These are phyloP conservation scores for Adenanthera pavonina DNA, from an alignment of 306 rosid species.

Conservation along the genomic window DNA sequence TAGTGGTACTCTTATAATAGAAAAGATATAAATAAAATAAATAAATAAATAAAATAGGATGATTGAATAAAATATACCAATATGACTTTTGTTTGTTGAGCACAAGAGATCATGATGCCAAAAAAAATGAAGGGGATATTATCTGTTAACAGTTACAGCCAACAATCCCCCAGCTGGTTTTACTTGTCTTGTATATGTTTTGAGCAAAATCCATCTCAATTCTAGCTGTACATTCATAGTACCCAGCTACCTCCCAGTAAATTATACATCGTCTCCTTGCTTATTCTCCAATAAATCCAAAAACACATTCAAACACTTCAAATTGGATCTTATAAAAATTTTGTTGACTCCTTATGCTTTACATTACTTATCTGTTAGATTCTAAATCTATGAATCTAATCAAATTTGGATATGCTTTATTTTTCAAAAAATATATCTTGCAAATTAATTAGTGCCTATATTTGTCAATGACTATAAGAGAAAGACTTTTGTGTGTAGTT, in stretches of 20 bases:
- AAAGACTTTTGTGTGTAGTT: too few relatives aligned
- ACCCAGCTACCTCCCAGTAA: constrained; percentile 26
- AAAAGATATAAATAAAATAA: neutral
- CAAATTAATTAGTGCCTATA: too few relatives aligned
- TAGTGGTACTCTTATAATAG: neutral
- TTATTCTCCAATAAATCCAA: constrained; percentile 23
- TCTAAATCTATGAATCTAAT: constrained; percentile 35
- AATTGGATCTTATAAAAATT: neutral
- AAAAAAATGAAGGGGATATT: constrained; percentile 24
- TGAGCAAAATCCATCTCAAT: constrained; percentile 44
- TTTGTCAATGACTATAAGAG: too few relatives aligned
- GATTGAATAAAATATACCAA: neutral
- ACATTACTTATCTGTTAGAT: neutral
- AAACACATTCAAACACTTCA: constrained; percentile 11
- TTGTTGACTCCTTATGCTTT: constrained; percentile 13
- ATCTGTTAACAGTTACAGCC: constrained; percentile 39
- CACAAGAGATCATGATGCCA: neutral
- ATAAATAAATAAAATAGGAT: neutral
- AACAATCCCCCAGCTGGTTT: constrained; percentile 32
- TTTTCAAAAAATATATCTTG: neutral
- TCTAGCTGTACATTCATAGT: constrained; percentile 40
- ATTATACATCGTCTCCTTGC: neutral
- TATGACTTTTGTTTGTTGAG: constrained; percentile 35
- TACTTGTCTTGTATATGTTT: neutral
- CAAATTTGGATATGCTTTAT: constrained; percentile 25